phyloP scores from a whole-genome alignment of 2,329 filamentous ascomycete species.

The Chrysoporthe deuterocubensis region DNA sequence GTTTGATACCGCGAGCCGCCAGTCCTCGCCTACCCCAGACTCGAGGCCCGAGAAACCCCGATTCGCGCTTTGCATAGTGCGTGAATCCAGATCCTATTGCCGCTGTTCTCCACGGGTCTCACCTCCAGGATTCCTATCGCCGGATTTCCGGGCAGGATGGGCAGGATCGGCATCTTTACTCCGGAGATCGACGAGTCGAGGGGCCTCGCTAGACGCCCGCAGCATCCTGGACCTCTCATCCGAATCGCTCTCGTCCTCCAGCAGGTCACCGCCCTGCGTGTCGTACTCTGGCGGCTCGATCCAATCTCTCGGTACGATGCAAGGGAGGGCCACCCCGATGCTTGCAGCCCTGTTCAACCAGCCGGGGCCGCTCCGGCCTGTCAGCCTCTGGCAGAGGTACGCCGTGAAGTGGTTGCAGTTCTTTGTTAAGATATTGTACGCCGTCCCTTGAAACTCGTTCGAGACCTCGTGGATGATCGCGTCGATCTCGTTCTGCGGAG shows the following conservation, averaged over 20 bases:
- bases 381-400: slow-evolving; percentile 74
- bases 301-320: slow-evolving; percentile 82
- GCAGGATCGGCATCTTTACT: slow-evolving; percentile 33
- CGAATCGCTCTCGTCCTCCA: slow-evolving; percentile 59
- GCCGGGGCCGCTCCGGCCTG: slow-evolving; percentile 67
- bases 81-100: not conserved
- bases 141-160: slow-evolving; percentile 31
- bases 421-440: slow-evolving; percentile 79
- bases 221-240: slow-evolving; percentile 66
- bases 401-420: slow-evolving; percentile 92
- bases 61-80: too few relatives aligned
- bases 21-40: not conserved
- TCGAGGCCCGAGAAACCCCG: not conserved
- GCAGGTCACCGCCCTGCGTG: slow-evolving; percentile 69
- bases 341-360: slow-evolving; percentile 87
- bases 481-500: slow-evolving; percentile 71
- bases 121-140: slow-evolving; percentile 23
- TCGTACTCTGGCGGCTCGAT: slow-evolving; percentile 78
- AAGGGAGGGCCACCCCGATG: slow-evolving; percentile 80
- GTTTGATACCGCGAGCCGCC: not conserved
- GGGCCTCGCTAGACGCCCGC: slow-evolving; percentile 38
- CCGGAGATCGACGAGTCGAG: slow-evolving; percentile 33
- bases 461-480: slow-evolving; percentile 69
- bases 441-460: slow-evolving; percentile 73
- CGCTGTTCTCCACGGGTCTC: not conserved